Base-by-base conservation (phyloP, 2,329 filamentous ascomycete genomes). In the Xylaria sp. region DNA sequence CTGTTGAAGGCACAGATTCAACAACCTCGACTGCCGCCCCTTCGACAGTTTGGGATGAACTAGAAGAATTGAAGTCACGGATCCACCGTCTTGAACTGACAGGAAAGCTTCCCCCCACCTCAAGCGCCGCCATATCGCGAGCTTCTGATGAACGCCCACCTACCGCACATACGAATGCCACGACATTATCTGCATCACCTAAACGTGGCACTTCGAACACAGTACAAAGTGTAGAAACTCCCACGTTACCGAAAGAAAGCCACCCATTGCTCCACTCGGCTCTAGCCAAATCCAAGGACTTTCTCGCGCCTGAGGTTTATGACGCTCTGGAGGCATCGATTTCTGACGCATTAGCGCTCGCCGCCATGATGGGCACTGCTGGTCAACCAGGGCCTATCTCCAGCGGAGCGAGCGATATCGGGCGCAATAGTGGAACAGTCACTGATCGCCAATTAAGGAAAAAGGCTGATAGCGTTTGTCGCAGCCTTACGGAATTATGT, bases 41-140 rank as follows among this genome's bases (percentile, higher is more conserved):
- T 11, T 96, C 93, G 1, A 97, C 93, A 0, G 92, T 99, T 2
- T 99, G 95, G 95, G 95, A 98, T 73, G 95, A 99, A 76, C 79
- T 99, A 27, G 95, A 98, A 70, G 95, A 98, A 67, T 80, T 99
- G 47, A 98, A 98, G 75, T 95, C 92, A 40, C 87, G 95, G 29
- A 97, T 99, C 69, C 89, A 92, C 69, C 91, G 92, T 62, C 84
- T 99, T 9, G 95, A 98, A 75, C 78, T 96, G 68, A 96, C 92
- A 2, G 93, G 93, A 60, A 97, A 96, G 76, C 80, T 95, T 33
- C 93, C 93, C 0, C 80, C 91, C 0, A 93, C 91, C 1, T 94
- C 93, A 2, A 90, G 89, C 35, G 91, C 91, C 2, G 90, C 91
- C 2, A 89, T 93, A 72, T 89, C 89, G 4, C 85, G 87, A 65